phyloP scores from a whole-genome alignment of 2,329 filamentous ascomycete genomes.

The Acephala macrosclerotiorum region DNA sequence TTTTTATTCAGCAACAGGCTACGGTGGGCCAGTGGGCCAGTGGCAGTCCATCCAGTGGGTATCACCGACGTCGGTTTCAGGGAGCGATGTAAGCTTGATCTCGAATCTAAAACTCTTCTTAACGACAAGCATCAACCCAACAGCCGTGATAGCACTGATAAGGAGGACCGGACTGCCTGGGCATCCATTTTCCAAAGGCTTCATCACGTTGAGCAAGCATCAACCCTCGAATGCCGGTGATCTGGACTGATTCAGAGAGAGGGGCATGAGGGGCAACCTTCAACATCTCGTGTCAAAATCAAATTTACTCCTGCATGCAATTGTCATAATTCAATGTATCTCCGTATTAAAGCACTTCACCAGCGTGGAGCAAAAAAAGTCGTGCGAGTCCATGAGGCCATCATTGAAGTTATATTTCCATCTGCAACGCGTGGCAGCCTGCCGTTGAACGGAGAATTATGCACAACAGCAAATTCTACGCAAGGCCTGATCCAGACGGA shows the following conservation, averaged over 20 bases:
- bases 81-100: slow-evolving; percentile 12
- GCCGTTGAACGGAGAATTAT: slow-evolving; percentile 14
- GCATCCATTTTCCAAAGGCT: not conserved
- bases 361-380: not conserved
- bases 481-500: not conserved
- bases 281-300: not conserved
- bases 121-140: slow-evolving; percentile 11
- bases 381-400: not conserved
- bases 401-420: not conserved
- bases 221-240: slow-evolving; percentile 1
- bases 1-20: not conserved
- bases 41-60: not conserved
- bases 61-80: slow-evolving; percentile 5
- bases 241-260: not conserved
- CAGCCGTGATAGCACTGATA: slow-evolving; percentile 8
- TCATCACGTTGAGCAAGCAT: not conserved
- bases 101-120: slow-evolving; percentile 9
- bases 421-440: slow-evolving; percentile 6
- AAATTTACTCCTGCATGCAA: not conserved
- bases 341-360: not conserved
- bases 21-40: no score
- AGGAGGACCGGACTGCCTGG: not conserved
- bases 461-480: slow-evolving; percentile 21
- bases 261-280: slow-evolving; percentile 4
- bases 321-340: not conserved